Evolutionary conservation across 176 grass and related monocot species (phyloP), one percentile per base, ranked within the genome.

Genomic region (Carex myosuroides): DNA sequence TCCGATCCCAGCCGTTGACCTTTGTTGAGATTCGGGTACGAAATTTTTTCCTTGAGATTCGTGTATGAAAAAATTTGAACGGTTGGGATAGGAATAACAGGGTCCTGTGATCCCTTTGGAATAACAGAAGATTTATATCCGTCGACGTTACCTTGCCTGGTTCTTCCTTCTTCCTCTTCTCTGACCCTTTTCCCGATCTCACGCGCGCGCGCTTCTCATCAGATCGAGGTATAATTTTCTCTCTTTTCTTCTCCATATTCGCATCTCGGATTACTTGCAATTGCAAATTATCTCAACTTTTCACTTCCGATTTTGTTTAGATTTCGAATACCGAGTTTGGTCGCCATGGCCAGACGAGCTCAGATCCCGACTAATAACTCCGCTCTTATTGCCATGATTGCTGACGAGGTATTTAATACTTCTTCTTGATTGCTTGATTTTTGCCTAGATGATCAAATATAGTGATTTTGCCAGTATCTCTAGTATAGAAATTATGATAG

Each of bases 331-430:
- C 44, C 71, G 20, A 66, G 41, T 29, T 48, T 83, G 58, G 79
- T 83, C 17, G 42, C 79, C 37, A 93, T 91, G 92, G 92, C 92
- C 24, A 87, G 87, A 67, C 85, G 87, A 74, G 37, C 82, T 85
- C 87, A 50, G 82, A 91, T 94, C 78, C 77, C 65, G 26, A 89
- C 82, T 61, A 89, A 74, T 50, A 94, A 66, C 63, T 94, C 92
- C 42, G 92, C 92, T 20, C 86, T 94, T 75, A 94, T 94, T 67
- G 89, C 89, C 53, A 93, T 93, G 86, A 93, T 93, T 59, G 89
- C 89, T 59, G 92, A 94, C 41, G 92, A 94, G 92, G 92, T 94
- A 89, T 50, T 24, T 13, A n/a, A 3, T 35, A 18, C 24, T 53
- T 24, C 41, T 80, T 11, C 35, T 70, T 69, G 8, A 22, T 62